Evolutionary conservation across 371 early-diverging fungal genomes (phyloP).

Genomic region (Lichtheimia ramosa): DNA sequence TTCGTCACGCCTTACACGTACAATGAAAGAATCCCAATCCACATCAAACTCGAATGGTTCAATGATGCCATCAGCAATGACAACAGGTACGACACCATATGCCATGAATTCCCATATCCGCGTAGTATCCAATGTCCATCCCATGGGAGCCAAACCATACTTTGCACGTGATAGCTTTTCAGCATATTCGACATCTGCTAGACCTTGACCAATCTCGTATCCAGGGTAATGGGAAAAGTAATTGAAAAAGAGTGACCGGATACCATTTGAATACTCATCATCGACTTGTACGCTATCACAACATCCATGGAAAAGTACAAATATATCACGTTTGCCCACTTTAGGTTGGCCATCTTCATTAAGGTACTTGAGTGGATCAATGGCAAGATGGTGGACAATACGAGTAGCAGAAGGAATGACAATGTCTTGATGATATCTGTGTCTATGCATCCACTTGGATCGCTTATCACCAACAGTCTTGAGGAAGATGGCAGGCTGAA

Average conservation of each 20-base stretch:
- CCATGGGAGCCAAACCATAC: slow-evolving; percentile 57
- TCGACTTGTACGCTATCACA: slow-evolving; percentile 35
- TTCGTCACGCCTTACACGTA: slow-evolving; percentile 48
- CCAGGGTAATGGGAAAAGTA: slow-evolving; percentile 44
- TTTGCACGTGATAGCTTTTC: slow-evolving; percentile 43
- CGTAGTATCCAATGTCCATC: slow-evolving; percentile 57
- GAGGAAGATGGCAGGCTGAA: slow-evolving; percentile 51
- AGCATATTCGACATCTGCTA: slow-evolving; percentile 42
- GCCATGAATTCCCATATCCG: slow-evolving; percentile 62
- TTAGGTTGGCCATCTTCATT: slow-evolving; percentile 39
- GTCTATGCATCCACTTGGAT: slow-evolving; percentile 33
- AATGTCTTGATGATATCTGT: slow-evolving; percentile 51
- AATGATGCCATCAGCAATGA: slow-evolving; percentile 59
- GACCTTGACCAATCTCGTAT: slow-evolving; percentile 41
- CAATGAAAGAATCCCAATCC: slow-evolving; percentile 56
- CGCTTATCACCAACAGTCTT: slow-evolving; percentile 56
- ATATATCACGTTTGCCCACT: slow-evolving; percentile 36
- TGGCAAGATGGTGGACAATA: slow-evolving; percentile 37
- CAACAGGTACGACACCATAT: slow-evolving; percentile 58
- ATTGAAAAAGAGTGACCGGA: slow-evolving; percentile 47
- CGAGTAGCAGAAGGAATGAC: slow-evolving; percentile 56
- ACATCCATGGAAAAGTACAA: slow-evolving; percentile 52
- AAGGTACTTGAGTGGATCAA: slow-evolving; percentile 33
- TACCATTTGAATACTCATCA: slow-evolving; percentile 54
- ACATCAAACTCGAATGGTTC: slow-evolving; percentile 59